Percentiles rank a stretch among this genome's conserved stretches.
Evolutionary conservation across 1,284 basidiomycete species (phyloP).

Genomic region (Cryptococcus maquisensis): DNA sequence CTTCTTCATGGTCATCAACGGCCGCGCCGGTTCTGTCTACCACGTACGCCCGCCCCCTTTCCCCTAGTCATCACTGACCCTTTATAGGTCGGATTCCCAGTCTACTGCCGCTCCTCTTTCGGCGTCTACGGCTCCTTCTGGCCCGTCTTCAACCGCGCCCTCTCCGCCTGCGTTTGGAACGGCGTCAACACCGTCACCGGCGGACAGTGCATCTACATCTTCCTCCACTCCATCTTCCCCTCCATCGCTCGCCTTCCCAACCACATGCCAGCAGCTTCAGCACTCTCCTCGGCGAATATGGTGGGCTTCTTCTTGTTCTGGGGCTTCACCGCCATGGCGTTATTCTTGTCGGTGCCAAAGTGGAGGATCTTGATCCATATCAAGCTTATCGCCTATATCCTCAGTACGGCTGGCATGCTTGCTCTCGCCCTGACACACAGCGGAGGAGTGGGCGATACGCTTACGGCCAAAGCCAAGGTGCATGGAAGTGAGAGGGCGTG

Average conservation of each 20-base stretch:
- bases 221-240: slow-evolving; percentile 69
- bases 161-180: slow-evolving; percentile 61
- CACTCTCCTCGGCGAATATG: slow-evolving; percentile 42
- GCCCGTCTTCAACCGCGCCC: slow-evolving; percentile 73
- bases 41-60: slow-evolving; percentile 20
- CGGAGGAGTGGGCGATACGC: slow-evolving; percentile 62
- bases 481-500: slow-evolving; percentile 28
- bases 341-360: slow-evolving; percentile 72
- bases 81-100: slow-evolving; percentile 66
- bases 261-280: slow-evolving; percentile 62
- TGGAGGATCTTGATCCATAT: slow-evolving; percentile 31
- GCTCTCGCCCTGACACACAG: slow-evolving; percentile 23
- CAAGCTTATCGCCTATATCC: slow-evolving; percentile 31
- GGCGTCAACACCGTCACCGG: slow-evolving; percentile 31
- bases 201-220: slow-evolving; percentile 61
- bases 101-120: slow-evolving; percentile 67
- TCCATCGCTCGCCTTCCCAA: slow-evolving; percentile 65
- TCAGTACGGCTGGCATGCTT: slow-evolving; percentile 31
- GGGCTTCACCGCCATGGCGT: slow-evolving; percentile 67
- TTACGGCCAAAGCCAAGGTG: slow-evolving; percentile 69
- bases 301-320: slow-evolving; percentile 81
- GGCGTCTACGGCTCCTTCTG: slow-evolving; percentile 76
- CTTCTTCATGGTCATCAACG: slow-evolving; percentile 38
- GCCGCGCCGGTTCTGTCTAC: slow-evolving; percentile 33
- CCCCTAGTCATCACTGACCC: background rate